phyloP scores from a whole-genome alignment of 2,329 filamentous ascomycete genomes.

The Truncatella angustata region DNA sequence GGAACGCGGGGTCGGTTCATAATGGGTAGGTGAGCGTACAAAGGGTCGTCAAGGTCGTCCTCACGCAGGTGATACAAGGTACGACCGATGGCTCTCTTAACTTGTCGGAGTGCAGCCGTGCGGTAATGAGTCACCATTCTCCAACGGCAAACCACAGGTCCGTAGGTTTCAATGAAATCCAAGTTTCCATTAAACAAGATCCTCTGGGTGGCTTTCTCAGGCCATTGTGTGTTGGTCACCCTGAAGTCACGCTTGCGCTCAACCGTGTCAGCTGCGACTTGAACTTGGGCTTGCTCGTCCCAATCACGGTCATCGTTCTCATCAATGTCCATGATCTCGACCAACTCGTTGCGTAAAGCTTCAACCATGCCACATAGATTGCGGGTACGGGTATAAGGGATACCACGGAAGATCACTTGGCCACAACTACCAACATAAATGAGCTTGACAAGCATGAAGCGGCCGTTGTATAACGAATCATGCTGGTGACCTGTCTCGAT shows the following conservation, averaged over 20 bases:
- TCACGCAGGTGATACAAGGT: neutral
- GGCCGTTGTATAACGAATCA: too few species aligned
- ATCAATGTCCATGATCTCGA: slow-evolving; percentile 36
- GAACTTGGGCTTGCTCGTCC: slow-evolving; percentile 37
- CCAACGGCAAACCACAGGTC: slow-evolving; percentile 52
- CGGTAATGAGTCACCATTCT: slow-evolving; percentile 35
- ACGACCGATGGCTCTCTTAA: neutral
- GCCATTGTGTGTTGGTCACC: slow-evolving; percentile 55
- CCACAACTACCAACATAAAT: too few species aligned
- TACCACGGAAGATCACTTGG: slow-evolving; percentile 35
- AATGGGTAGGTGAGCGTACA: too few species aligned
- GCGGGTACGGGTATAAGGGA: slow-evolving; percentile 30
- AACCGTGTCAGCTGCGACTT: slow-evolving; percentile 39
- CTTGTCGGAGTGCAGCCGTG: slow-evolving; percentile 10
- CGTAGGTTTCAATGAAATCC: slow-evolving; percentile 24
- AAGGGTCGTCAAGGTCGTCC: neutral
- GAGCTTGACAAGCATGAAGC: too few species aligned
- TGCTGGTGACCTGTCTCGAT: too few species aligned
- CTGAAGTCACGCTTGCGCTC: slow-evolving; percentile 40
- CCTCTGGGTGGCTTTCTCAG: slow-evolving; percentile 33
- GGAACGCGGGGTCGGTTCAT: slow-evolving; percentile 22
- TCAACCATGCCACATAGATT: slow-evolving; percentile 33
- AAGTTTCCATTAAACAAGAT: slow-evolving; percentile 21
- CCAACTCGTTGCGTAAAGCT: slow-evolving; percentile 40
- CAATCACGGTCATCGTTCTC: slow-evolving; percentile 29